These are phyloP conservation scores for Candida coleopterorum DNA, from an alignment of 805 yeast genomes.

Conservation along the genomic window DNA sequence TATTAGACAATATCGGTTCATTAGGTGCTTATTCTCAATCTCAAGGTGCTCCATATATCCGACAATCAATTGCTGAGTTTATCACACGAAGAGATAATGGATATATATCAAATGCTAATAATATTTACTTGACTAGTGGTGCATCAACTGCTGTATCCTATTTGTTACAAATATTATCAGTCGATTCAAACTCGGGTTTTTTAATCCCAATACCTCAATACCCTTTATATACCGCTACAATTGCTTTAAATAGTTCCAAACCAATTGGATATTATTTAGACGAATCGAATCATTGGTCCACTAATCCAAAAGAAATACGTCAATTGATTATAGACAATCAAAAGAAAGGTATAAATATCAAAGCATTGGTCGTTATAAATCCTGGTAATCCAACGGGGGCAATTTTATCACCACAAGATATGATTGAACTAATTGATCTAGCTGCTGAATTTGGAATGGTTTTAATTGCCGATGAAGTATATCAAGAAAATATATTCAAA, in stretches of 20 bases:
- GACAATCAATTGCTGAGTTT: slow-evolving; percentile 78
- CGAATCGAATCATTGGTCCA: slow-evolving; percentile 80
- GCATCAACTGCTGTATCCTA: slow-evolving; percentile 93
- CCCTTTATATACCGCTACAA: slow-evolving; percentile 93
- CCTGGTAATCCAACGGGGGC: slow-evolving; percentile 99
- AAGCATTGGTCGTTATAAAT: slow-evolving; percentile 86
- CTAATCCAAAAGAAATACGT: slow-evolving; percentile 64
- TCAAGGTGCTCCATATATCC: slow-evolving; percentile 72
- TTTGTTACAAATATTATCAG: slow-evolving; percentile 64
- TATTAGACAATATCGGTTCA: slow-evolving; percentile 66
- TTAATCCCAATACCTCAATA: slow-evolving; percentile 97
- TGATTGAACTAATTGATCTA: slow-evolving; percentile 65
- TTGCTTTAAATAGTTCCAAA: slow-evolving; percentile 76
- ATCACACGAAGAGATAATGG: slow-evolving; percentile 83
- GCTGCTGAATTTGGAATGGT: slow-evolving; percentile 85
- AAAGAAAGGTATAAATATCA: slow-evolving; percentile 54
- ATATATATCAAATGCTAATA: slow-evolving; percentile 52
- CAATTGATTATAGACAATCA: slow-evolving; percentile 44
- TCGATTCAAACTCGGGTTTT: slow-evolving; percentile 66
- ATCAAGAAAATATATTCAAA: slow-evolving; percentile 84
- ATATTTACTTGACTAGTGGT: slow-evolving; percentile 85
- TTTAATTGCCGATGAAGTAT: slow-evolving; percentile 95
- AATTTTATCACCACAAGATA: slow-evolving; percentile 58
- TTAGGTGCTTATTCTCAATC: slow-evolving; percentile 95
- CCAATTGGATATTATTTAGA: slow-evolving; percentile 84